Percentiles rank a stretch among this genome's conserved stretches.
phyloP scores from a whole-genome alignment of 768 basidiomycete species.

The Lactarius indigo region DNA sequence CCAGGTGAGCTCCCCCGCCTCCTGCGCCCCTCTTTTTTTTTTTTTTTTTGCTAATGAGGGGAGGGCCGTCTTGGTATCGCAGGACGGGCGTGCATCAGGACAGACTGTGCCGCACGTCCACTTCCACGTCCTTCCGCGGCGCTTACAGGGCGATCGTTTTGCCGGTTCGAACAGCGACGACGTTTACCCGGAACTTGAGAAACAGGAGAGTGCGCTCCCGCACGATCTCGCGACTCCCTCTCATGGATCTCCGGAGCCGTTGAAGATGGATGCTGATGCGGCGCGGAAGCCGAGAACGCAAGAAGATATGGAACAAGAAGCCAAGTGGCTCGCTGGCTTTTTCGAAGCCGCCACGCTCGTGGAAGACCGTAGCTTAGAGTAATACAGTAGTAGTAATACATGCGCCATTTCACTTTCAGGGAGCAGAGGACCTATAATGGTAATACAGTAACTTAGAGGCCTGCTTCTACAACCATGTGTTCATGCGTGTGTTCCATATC shows the following conservation, averaged over 20 bases:
- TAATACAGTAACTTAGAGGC: conserved; percentile 1
- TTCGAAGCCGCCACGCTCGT: conserved; percentile 30
- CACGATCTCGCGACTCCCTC: conserved; percentile 33
- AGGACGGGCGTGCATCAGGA: conserved; percentile 89
- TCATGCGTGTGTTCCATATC: neutral
- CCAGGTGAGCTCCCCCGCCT: conserved; percentile 53
- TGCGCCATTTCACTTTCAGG: neutral
- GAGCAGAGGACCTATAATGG: neutral
- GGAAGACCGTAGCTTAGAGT: neutral
- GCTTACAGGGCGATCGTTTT: conserved; percentile 64
- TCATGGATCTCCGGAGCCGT: conserved; percentile 29
- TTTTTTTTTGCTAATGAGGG: neutral
- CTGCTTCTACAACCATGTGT: neutral
- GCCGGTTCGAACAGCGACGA: conserved; percentile 55
- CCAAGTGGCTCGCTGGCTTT: conserved; percentile 45
- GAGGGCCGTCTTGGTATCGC: neutral
- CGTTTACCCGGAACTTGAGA: conserved; percentile 78
- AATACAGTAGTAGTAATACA: neutral
- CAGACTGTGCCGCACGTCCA: conserved; percentile 93
- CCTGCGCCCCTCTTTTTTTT: neutral
- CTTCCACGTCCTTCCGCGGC: conserved; percentile 88
- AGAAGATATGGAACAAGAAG: conserved; percentile 56
- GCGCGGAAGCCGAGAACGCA: conserved; percentile 42
- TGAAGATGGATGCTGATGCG: conserved; percentile 43
- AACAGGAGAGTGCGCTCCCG: conserved; percentile 50